These are phyloP conservation scores for Fusarium subtropicale DNA, from an alignment of 2,329 filamentous ascomycete genomes.

Conservation along the genomic window DNA sequence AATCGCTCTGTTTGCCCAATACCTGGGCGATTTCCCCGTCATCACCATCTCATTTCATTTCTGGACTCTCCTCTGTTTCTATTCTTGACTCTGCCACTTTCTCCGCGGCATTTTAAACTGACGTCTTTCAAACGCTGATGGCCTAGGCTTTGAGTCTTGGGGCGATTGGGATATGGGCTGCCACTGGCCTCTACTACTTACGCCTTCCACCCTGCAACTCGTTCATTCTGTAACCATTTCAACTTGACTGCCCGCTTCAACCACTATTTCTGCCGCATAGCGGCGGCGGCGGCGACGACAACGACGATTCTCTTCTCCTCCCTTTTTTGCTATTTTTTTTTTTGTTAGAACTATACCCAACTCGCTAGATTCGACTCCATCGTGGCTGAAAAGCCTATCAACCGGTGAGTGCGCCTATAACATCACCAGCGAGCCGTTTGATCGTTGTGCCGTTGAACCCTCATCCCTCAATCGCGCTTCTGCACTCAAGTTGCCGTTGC, in stretches of 20 bases:
- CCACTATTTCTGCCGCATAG: constrained; percentile 35
- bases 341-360: constrained; percentile 18
- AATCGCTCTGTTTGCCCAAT: constrained; percentile 9
- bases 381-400: constrained; percentile 33
- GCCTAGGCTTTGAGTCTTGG: constrained; percentile 50
- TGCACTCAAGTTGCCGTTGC: neutral
- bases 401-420: constrained; percentile 37
- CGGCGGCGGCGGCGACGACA: constrained; percentile 25
- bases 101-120: constrained; percentile 17
- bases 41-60: constrained; percentile 40
- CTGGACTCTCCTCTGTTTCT: constrained; percentile 33
- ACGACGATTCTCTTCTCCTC: neutral
- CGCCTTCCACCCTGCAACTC: constrained; percentile 48
- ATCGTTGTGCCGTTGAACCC: constrained; percentile 14
- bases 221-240: constrained; percentile 41
- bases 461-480: constrained; percentile 7
- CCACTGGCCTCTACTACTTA: constrained; percentile 49
- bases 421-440: constrained; percentile 7
- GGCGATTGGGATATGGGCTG: constrained; percentile 57
- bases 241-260: constrained; percentile 37
- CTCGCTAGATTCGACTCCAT: constrained; percentile 12
- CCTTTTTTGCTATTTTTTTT: neutral
- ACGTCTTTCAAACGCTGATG: constrained; percentile 48
- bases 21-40: constrained; percentile 30
- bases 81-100: constrained; percentile 30